Base-by-base conservation (phyloP, 805 yeast species). In the Candida gorgasii region DNA sequence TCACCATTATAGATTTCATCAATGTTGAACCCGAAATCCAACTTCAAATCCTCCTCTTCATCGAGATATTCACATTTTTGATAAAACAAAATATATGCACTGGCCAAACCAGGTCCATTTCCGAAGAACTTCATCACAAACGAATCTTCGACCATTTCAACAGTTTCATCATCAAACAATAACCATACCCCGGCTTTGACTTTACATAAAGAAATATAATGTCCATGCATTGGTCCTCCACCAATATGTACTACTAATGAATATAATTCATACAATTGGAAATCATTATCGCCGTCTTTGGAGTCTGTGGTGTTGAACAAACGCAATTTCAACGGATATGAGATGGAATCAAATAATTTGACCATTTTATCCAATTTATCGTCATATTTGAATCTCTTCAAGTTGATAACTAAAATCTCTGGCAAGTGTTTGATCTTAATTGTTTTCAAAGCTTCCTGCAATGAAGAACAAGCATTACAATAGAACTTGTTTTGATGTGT, bases 171-270 rank as follows among this genome's bases (percentile, higher is more conserved):
- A 60, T 93, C 99, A 65, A 87, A 93, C 44, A 93, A 65, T 22
- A 93, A 66, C 99, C 99, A 93, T 0, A 96, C 90, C 30, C 79
- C 78, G 16, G 76, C 72, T 41, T 78, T 81, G 4, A 89, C 84
- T 57, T 89, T 89, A 46, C 93, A 84, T 4, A 93, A 68, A 0
- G 96, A 77, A 8, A 93, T 92, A 61, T 93, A 93, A 60, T 93
- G 99, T 0, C 99, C 99, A 64, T 90, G 97, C 68, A 89, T 89
- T 1, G 98, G 97, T 0, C 98, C 97, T 3, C 97, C 95, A 5
- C 99, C 99, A 51, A 93, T 82, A 58, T 93, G 99, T 8, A 93
- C 89, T 9, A 93, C 93, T 32, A 92, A 82, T 0, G 92, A 88
- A 48, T 81, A 84, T 39, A 93, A 66, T 54, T 90, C 96, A 56